A percentile compares a stretch with the other conserved stretches of the same genome.
Conservation (phyloP, 148 eudicot species). For the Fagopyrum esculentum region DNA sequence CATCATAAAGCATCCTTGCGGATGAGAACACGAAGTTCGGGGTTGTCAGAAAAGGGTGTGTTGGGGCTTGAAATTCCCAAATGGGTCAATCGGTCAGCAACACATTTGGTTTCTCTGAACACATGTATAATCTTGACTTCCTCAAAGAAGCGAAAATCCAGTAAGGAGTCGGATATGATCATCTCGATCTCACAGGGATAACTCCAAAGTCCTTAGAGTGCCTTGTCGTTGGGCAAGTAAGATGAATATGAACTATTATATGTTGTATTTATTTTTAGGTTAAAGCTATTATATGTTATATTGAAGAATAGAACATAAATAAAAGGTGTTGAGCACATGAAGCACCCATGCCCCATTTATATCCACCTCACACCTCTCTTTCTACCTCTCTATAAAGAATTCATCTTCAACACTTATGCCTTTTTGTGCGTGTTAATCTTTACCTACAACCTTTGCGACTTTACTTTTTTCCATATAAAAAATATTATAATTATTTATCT, state of each 20-base stretch:
- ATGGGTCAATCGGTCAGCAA: no score
- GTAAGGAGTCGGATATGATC: no score
- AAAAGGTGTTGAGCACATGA: constrained; percentile 26
- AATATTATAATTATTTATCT: constrained; percentile 1
- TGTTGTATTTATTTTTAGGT: no score
- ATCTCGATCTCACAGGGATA: no score
- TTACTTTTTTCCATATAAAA: not conserved
- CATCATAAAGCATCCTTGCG: no score
- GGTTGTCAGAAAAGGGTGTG: no score
- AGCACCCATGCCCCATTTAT: constrained; percentile 47
- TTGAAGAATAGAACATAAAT: not conserved
- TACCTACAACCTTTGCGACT: constrained; percentile 7
- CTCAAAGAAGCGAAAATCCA: no score
- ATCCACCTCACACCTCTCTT: constrained; percentile 25
- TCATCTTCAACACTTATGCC: constrained; percentile 11
- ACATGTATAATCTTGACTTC: no score
- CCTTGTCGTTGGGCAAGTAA: not conserved
- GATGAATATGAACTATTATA: not conserved
- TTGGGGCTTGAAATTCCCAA: no score
- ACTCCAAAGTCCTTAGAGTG: no score
- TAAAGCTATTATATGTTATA: not conserved
- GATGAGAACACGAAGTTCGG: no score
- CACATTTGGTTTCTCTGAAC: no score
- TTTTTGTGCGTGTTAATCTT: constrained; percentile 11
- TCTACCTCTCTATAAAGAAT: not conserved